Conservation (phyloP, 2,329 filamentous ascomycete species). For the Dactylellina parvicollis region DNA sequence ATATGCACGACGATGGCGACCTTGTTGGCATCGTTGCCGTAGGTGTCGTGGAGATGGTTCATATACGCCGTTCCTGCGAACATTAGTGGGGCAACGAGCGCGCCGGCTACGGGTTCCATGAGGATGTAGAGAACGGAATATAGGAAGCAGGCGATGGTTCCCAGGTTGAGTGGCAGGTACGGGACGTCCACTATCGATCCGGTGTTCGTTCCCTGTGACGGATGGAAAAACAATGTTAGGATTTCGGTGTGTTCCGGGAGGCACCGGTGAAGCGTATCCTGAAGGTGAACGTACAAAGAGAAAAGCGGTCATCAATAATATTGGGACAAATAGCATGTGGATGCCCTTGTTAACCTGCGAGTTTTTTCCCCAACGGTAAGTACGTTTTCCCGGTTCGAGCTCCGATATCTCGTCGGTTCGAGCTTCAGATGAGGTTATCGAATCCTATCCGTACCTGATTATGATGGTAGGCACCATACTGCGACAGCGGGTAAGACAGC, state of each 20-base stretch:
- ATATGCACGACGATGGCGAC: slow-evolving; percentile 76
- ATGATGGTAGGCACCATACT: slow-evolving; percentile 88
- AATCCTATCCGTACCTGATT: slow-evolving; percentile 65
- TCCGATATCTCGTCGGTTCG: slow-evolving; percentile 58
- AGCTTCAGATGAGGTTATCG: slow-evolving; percentile 14
- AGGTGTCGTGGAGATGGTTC: slow-evolving; percentile 76
- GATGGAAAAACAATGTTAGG: slow-evolving; percentile 45
- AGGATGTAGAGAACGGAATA: slow-evolving; percentile 87
- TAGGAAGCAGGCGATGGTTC: slow-evolving; percentile 71
- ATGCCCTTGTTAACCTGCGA: slow-evolving; percentile 75
- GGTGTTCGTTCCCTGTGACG: slow-evolving; percentile 69
- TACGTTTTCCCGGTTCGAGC: slow-evolving; percentile 5
- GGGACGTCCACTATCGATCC: slow-evolving; percentile 73
- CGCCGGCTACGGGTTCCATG: slow-evolving; percentile 91
- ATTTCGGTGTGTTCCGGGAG: slow-evolving; percentile 20
- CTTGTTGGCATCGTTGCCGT: slow-evolving; percentile 70
- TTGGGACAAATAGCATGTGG: slow-evolving; percentile 80
- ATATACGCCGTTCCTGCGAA: slow-evolving; percentile 77
- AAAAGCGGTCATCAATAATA: slow-evolving; percentile 77
- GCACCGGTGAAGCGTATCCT: slow-evolving; percentile 1
- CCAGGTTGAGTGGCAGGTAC: slow-evolving; percentile 73
- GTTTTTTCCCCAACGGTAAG: slow-evolving; percentile 19
- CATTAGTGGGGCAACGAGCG: slow-evolving; percentile 77
- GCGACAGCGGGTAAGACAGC: slow-evolving; percentile 49
- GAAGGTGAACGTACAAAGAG: slow-evolving; percentile 70